phyloP scores from a whole-genome alignment of 371 early-diverging fungal genomes.

The Parasitella parasitica region DNA sequence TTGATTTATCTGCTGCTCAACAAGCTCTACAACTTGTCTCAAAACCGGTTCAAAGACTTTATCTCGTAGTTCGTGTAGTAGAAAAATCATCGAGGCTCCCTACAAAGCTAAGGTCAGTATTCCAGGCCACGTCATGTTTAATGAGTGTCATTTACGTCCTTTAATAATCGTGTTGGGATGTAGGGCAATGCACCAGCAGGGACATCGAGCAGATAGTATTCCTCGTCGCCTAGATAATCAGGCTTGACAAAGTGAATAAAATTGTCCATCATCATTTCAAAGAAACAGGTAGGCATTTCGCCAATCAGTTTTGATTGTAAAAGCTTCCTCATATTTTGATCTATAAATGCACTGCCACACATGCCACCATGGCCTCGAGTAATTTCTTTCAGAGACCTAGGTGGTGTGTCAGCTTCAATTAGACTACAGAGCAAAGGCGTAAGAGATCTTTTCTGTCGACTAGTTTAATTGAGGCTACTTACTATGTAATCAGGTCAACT shows the following conservation, averaged over 20 bases:
- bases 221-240: constrained; percentile 54
- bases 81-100: constrained; percentile 50
- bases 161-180: constrained; percentile 8
- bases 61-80: constrained; percentile 48
- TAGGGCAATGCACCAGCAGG: constrained; percentile 22
- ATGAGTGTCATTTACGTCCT: constrained; percentile 10
- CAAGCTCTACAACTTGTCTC: constrained; percentile 38
- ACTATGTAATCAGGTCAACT: constrained; percentile 34
- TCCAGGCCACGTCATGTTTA: background rate
- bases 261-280: constrained; percentile 56
- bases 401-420: constrained; percentile 5
- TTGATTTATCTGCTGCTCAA: constrained; percentile 44
- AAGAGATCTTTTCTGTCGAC: background rate
- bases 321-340: constrained; percentile 57
- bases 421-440: background rate
- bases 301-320: constrained; percentile 48
- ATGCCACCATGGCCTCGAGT: constrained; percentile 61
- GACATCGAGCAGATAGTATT: constrained; percentile 34
- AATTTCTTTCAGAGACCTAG: constrained; percentile 49
- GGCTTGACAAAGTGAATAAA: constrained; percentile 57
- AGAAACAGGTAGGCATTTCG: constrained; percentile 52
- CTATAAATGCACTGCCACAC: constrained; percentile 59
- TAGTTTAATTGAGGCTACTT: background rate
- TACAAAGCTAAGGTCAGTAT: constrained; percentile 9
- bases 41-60: constrained; percentile 52